phyloP scores from a whole-genome alignment of 176 grass and related monocot species.

The Hordeum vulgare region DNA sequence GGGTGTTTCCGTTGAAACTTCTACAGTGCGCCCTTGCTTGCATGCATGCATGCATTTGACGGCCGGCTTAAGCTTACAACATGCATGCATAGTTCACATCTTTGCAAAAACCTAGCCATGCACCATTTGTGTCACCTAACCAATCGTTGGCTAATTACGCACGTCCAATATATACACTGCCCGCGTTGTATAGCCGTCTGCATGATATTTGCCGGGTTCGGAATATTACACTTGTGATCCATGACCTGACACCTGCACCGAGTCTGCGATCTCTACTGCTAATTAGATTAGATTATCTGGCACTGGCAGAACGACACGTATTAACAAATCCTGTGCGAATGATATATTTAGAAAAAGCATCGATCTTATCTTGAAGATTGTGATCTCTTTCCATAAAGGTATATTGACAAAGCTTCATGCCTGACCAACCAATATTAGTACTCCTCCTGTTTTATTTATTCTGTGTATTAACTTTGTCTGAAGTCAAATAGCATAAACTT shows the following conservation, averaged over 20 bases:
- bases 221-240: conserved; percentile 15
- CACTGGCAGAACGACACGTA: neutral
- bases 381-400: conserved; percentile 46
- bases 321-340: conserved; percentile 20
- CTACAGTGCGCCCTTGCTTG: neutral
- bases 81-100: neutral
- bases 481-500: too few relatives aligned
- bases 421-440: conserved; percentile 10
- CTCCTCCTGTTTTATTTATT: too few relatives aligned
- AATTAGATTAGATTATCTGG: neutral
- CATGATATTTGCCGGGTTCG: neutral
- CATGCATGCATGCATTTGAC: neutral
- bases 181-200: neutral
- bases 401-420: conserved; percentile 43
- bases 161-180: neutral
- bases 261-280: neutral
- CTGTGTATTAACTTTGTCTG: too few relatives aligned
- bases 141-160: neutral
- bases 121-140: neutral
- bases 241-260: conserved; percentile 19
- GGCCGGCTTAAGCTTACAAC: neutral
- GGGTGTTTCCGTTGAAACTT: neutral
- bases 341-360: conserved; percentile 31
- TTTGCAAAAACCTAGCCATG: neutral
- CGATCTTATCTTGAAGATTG: conserved; percentile 28